Evolutionary conservation across 2,329 filamentous ascomycete species (phyloP), one percentile per base, ranked within the genome.

Genomic region (Monilinia fructigena): DNA sequence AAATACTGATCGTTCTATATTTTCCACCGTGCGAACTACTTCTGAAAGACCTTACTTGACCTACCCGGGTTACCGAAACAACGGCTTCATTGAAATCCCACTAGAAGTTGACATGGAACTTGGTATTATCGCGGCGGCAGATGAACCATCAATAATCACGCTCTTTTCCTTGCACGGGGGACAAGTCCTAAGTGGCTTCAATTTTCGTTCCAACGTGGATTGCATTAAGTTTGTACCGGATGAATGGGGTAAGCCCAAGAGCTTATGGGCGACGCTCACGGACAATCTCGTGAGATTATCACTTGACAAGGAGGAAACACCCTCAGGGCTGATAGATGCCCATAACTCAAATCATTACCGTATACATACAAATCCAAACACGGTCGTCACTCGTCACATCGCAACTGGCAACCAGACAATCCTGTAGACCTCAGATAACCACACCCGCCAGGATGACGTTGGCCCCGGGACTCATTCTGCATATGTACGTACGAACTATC

Each of bases 21-120:
- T 42, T 42, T 42, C 40, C 58, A 62, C 67, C 28, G 18, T 23
- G 23, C 45, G 20, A 42, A 16, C 40, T 42, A 6, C 12, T 2
- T 58, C 59, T 7, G 72, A 76, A 0, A 68, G 59, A 6, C 80
- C 85, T 0, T 71, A 85, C 2, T 72, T 87, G 11, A 63, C 63
- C 0, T 87, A 88, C 67, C 76, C 79, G 0, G 78, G 74, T 3
- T 86, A 86, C 74, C 72, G 73, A 40, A 89, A 88, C 72, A 73
- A 74, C 0, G 80, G 81, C 0, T 79, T 81, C 54, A 74, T 81
- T 53, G 74, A 80, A 23, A 78, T 83, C 12, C 86, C 85, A 0
- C 80, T 86, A 70, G 84, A 85, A 63, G 79, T 83, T 5, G 79
- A 82, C 66, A 58, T 75, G 0, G 77, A 78, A n/a, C 74, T 80